phyloP scores from a whole-genome alignment of 768 basidiomycete species.

The Cytidiella melzeri region DNA sequence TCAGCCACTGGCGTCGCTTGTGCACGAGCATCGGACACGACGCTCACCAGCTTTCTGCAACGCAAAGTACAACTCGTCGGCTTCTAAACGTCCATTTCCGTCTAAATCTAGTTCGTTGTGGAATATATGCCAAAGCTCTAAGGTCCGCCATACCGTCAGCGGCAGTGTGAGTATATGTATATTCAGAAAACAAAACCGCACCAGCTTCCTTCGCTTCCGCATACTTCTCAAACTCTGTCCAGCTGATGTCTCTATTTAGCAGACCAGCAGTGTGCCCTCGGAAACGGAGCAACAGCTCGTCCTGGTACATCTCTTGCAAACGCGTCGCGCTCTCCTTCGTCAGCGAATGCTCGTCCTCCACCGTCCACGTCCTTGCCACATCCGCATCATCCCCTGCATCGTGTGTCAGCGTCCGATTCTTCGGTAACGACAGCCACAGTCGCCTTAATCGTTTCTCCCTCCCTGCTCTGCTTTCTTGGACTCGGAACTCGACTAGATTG shows the following conservation, averaged over 20 bases:
- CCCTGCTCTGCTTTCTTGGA: constrained; percentile 54
- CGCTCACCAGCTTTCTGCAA: constrained; percentile 64
- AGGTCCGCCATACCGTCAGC: neutral
- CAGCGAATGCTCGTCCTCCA: constrained; percentile 18
- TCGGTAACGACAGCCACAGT: constrained; percentile 57
- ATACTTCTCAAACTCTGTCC: constrained; percentile 70
- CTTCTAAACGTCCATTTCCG: constrained; percentile 77
- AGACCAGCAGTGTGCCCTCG: constrained; percentile 32
- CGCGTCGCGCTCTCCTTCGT: constrained; percentile 48
- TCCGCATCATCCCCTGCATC: constrained; percentile 19
- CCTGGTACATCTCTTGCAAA: constrained; percentile 67
- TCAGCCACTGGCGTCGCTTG: too few relatives aligned
- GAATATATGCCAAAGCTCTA: constrained; percentile 90
- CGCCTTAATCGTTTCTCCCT: constrained; percentile 55
- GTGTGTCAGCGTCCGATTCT: constrained; percentile 16
- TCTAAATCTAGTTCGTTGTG: constrained; percentile 88
- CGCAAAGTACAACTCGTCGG: constrained; percentile 52
- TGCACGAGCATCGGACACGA: too few relatives aligned
- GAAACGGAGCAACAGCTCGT: constrained; percentile 62
- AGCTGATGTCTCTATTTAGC: constrained; percentile 44
- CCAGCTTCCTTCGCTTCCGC: constrained; percentile 79
- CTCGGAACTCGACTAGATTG: constrained; percentile 58
- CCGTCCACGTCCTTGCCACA: constrained; percentile 23
- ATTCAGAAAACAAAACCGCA: constrained; percentile 30
- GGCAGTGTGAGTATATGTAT: neutral